Percentiles rank a stretch among this genome's conserved stretches.
These are phyloP conservation scores for Pezicula carpinea DNA, from an alignment of 2,329 filamentous ascomycete genomes.

Conservation along the genomic window DNA sequence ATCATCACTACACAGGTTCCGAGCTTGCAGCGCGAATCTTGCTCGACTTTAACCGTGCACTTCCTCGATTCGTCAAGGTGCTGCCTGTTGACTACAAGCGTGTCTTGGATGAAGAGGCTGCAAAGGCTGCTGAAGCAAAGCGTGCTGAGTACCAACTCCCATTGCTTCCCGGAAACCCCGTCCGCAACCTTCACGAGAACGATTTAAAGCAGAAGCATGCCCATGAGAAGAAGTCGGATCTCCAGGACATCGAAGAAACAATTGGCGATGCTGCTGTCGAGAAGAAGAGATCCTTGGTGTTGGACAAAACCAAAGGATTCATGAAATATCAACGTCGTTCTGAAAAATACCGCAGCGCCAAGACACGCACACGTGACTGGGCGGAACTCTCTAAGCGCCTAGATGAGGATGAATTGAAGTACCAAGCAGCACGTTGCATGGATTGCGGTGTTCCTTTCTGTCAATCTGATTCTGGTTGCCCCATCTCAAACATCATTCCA, in stretches of 20 bases:
- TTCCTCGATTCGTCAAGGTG: slow-evolving; percentile 89
- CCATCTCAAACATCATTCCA: slow-evolving; percentile 95
- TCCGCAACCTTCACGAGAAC: slow-evolving; percentile 47
- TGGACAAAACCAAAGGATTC: slow-evolving; percentile 97
- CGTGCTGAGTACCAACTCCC: slow-evolving; percentile 79
- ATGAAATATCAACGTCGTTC: slow-evolving; percentile 93
- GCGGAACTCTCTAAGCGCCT: slow-evolving; percentile 82
- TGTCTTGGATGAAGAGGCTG: slow-evolving; percentile 78
- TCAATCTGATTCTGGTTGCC: slow-evolving; percentile 92
- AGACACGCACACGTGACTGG: slow-evolving; percentile 88
- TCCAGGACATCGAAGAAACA: slow-evolving; percentile 84
- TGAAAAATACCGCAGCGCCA: slow-evolving; percentile 86
- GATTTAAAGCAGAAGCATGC: slow-evolving; percentile 55
- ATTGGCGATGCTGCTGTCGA: slow-evolving; percentile 78
- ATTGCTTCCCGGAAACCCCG: slow-evolving; percentile 62
- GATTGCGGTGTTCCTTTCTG: slow-evolving; percentile 98
- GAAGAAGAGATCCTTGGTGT: slow-evolving; percentile 83
- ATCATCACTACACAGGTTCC: slow-evolving; percentile 96
- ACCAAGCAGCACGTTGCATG: slow-evolving; percentile 96
- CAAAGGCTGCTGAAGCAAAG: slow-evolving; percentile 80
- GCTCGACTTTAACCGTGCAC: slow-evolving; percentile 89
- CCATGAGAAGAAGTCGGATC: slow-evolving; percentile 63
- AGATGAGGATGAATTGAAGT: slow-evolving; percentile 92
- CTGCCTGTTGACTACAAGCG: slow-evolving; percentile 95
- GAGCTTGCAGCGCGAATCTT: slow-evolving; percentile 90